Conservation (phyloP, 192 early-diverging fungal species). For the Backusella luteola region DNA sequence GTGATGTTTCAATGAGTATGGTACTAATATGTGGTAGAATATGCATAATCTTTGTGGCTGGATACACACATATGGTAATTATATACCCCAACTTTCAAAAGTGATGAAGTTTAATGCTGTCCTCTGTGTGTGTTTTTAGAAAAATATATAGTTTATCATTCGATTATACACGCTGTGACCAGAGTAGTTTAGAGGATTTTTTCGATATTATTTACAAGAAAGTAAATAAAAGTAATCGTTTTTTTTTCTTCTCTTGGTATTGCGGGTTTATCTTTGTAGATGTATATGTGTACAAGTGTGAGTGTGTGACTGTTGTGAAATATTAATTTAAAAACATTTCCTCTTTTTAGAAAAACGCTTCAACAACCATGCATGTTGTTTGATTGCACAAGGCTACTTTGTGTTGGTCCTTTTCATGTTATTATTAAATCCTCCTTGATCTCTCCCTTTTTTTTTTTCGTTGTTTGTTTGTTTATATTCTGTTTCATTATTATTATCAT, state of each 20-base stretch:
- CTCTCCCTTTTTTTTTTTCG: not conserved
- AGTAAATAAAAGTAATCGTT: not conserved
- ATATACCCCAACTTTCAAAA: conserved; percentile 47
- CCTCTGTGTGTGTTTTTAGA: conserved; percentile 2
- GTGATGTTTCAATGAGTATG: conserved; percentile 62
- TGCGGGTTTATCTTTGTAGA: no score
- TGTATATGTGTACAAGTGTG: not conserved
- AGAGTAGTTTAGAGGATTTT: not conserved
- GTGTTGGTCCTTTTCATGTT: not conserved
- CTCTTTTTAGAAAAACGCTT: not conserved
- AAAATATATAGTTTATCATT: conserved; percentile 15
- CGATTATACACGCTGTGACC: not conserved
- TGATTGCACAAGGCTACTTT: not conserved
- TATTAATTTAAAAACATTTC: not conserved
- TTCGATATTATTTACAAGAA: not conserved
- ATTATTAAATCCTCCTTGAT: not conserved
- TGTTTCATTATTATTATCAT: not conserved
- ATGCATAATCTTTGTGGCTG: conserved; percentile 66
- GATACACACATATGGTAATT: conserved; percentile 28
- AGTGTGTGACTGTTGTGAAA: not conserved
- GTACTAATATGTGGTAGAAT: conserved; percentile 50
- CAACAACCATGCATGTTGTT: conserved; percentile 8
- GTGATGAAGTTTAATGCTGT: conserved; percentile 32
- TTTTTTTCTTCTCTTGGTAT: not conserved
- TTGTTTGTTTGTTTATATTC: not conserved